phyloP scores from a whole-genome alignment of 768 basidiomycete species.

The Psilocybe cyanescens region DNA sequence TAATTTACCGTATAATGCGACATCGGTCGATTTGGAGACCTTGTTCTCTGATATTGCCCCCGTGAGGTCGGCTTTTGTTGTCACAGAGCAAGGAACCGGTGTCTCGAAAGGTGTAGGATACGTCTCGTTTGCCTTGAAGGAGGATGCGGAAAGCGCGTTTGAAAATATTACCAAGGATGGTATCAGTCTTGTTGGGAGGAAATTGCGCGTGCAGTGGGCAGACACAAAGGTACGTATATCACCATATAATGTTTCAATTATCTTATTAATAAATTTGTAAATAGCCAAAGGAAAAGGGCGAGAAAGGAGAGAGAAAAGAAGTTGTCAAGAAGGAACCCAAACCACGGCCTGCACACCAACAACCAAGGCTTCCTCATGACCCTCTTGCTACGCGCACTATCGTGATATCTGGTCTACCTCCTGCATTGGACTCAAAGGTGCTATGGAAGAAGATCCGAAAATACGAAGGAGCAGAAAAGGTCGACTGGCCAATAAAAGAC shows the following conservation, averaged over 20 bases:
- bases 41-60: slow-evolving; percentile 96
- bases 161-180: slow-evolving; percentile 67
- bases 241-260: background rate
- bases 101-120: slow-evolving; percentile 96
- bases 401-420: slow-evolving; percentile 74
- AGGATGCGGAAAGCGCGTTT: slow-evolving; percentile 83
- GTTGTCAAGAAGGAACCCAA: slow-evolving; percentile 42
- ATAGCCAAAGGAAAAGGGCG: slow-evolving; percentile 50
- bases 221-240: slow-evolving; percentile 63
- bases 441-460: slow-evolving; percentile 91
- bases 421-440: slow-evolving; percentile 60
- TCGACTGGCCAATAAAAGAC: slow-evolving; percentile 67
- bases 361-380: slow-evolving; percentile 51
- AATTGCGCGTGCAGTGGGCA: slow-evolving; percentile 80
- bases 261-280: background rate
- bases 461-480: slow-evolving; percentile 72
- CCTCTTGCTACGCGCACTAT: slow-evolving; percentile 85
- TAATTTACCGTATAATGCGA: slow-evolving; percentile 88
- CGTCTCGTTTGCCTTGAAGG: slow-evolving; percentile 86
- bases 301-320: slow-evolving; percentile 37
- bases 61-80: slow-evolving; percentile 92
- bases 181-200: slow-evolving; percentile 68
- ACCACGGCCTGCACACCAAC: slow-evolving; percentile 37
- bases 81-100: slow-evolving; percentile 74
- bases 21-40: slow-evolving; percentile 88